Percentiles rank a stretch among this genome's conserved stretches.
phyloP scores from a whole-genome alignment of 495 filamentous ascomycete species.

The Penicillium steckii region DNA sequence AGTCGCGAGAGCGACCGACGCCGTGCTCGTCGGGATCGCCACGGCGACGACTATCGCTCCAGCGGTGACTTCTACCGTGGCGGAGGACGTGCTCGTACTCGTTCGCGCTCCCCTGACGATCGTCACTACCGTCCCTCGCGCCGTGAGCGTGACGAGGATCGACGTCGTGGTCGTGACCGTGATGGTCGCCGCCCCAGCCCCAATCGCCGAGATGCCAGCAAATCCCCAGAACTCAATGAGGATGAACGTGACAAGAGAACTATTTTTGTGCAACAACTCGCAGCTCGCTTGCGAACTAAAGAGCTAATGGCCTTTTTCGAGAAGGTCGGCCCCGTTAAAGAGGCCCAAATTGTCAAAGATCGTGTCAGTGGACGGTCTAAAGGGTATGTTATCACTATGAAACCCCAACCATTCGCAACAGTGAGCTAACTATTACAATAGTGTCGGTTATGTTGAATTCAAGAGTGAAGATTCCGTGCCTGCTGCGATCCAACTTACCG shows the following conservation, averaged over 20 bases:
- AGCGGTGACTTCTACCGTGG: slow-evolving; percentile 75
- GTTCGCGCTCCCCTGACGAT: slow-evolving; percentile 73
- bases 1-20: slow-evolving; percentile 78
- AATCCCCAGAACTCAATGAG: slow-evolving; percentile 71
- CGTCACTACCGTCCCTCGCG: slow-evolving; percentile 72
- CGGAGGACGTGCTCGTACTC: slow-evolving; percentile 64
- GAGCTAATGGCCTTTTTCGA: slow-evolving; percentile 96
- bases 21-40: slow-evolving; percentile 77
- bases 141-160: slow-evolving; percentile 23
- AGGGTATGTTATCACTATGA: slow-evolving; percentile 62
- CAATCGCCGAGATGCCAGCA: slow-evolving; percentile 46
- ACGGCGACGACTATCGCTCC: slow-evolving; percentile 61
- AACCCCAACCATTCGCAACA: neutral
- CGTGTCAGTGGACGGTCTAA: slow-evolving; percentile 95
- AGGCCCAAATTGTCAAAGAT: slow-evolving; percentile 99
- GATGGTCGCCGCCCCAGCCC: slow-evolving; percentile 56
- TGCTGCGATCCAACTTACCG: slow-evolving; percentile 95
- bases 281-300: slow-evolving; percentile 85
- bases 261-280: slow-evolving; percentile 97
- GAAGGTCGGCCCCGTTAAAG: slow-evolving; percentile 92
- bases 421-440: slow-evolving; percentile 33
- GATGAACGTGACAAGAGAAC: slow-evolving; percentile 96
- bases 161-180: slow-evolving; percentile 46
- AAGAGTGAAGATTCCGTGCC: slow-evolving; percentile 92
- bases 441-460: slow-evolving; percentile 99